Conservation (phyloP, 495 filamentous ascomycete genomes). For the Neurospora sp. region DNA sequence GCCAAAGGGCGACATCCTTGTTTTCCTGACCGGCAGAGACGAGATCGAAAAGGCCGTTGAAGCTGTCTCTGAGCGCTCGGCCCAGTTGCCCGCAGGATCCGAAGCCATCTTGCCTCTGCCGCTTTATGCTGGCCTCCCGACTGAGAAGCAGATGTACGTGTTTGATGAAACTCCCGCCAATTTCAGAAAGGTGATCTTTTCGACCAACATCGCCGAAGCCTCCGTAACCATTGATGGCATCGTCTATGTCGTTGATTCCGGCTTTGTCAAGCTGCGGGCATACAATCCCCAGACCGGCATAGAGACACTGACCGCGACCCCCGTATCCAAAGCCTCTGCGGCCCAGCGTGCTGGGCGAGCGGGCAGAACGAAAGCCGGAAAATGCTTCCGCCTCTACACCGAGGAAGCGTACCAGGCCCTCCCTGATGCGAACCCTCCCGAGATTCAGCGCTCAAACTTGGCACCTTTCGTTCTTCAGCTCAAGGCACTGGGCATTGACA, state of each 20-base stretch:
- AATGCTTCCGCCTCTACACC: slow-evolving; percentile 91
- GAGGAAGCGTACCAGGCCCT: slow-evolving; percentile 61
- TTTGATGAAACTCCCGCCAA: slow-evolving; percentile 83
- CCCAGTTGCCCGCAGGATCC: slow-evolving; percentile 61
- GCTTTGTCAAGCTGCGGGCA: slow-evolving; percentile 83
- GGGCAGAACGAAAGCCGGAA: slow-evolving; percentile 84
- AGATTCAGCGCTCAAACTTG: slow-evolving; percentile 89
- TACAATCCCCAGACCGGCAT: slow-evolving; percentile 86
- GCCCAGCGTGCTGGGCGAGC: slow-evolving; percentile 87
- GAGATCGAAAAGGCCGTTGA: slow-evolving; percentile 82
- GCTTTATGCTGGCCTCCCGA: slow-evolving; percentile 80
- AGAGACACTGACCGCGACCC: slow-evolving; percentile 76
- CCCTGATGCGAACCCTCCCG: slow-evolving; percentile 68
- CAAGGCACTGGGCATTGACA: slow-evolving; percentile 93
- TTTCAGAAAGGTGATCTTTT: slow-evolving; percentile 82
- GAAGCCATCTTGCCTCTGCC: slow-evolving; percentile 67
- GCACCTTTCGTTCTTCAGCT: slow-evolving; percentile 86
- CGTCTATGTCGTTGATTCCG: slow-evolving; percentile 84
- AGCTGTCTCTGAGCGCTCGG: slow-evolving; percentile 65
- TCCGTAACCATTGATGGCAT: slow-evolving; percentile 91
- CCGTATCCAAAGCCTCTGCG: slow-evolving; percentile 87
- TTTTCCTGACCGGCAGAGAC: slow-evolving; percentile 88
- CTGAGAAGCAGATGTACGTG: slow-evolving; percentile 84
- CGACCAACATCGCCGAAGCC: slow-evolving; percentile 94
- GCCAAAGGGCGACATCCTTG: slow-evolving; percentile 77